Conservation (phyloP, 768 basidiomycete species). For the Polyporus arcularius region DNA sequence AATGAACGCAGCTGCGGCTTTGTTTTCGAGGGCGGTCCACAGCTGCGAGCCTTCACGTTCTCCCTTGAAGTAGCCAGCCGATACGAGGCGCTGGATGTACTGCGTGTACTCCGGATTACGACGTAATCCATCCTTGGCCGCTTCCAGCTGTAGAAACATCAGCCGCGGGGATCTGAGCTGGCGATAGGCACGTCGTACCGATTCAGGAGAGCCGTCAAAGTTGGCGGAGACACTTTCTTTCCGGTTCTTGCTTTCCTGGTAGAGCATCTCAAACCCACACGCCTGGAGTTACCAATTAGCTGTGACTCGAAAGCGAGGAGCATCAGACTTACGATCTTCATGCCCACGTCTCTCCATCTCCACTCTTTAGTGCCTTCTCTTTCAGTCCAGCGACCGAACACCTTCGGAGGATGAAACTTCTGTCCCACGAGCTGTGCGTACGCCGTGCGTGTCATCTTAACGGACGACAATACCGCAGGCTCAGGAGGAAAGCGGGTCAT, state of each 20-base stretch:
- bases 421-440: conserved; percentile 94
- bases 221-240: conserved; percentile 41
- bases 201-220: conserved; percentile 36
- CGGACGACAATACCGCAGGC: conserved; percentile 56
- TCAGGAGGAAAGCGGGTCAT: conserved; percentile 90
- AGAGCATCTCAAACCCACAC: conserved; percentile 97
- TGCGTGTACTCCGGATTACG: conserved; percentile 66
- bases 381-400: conserved; percentile 77
- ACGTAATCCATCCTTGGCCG: conserved; percentile 65
- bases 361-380: conserved; percentile 63
- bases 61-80: conserved; percentile 74
- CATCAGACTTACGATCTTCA: conserved; percentile 76
- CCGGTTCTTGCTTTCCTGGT: conserved; percentile 76
- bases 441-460: conserved; percentile 85
- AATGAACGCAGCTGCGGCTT: conserved; percentile 69
- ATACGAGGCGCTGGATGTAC: conserved; percentile 67
- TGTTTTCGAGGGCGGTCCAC: conserved; percentile 74
- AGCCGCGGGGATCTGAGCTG: neutral
- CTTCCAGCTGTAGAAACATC: conserved; percentile 48
- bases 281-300: conserved; percentile 47
- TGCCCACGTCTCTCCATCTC: conserved; percentile 83
- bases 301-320: neutral
- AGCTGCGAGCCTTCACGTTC: conserved; percentile 75
- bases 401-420: conserved; percentile 87
- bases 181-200: conserved; percentile 44